A percentile compares a stretch with the other conserved stretches of the same genome.
phyloP scores from a whole-genome alignment of 2,329 filamentous ascomycete genomes.

The Talaromyces piceae region DNA sequence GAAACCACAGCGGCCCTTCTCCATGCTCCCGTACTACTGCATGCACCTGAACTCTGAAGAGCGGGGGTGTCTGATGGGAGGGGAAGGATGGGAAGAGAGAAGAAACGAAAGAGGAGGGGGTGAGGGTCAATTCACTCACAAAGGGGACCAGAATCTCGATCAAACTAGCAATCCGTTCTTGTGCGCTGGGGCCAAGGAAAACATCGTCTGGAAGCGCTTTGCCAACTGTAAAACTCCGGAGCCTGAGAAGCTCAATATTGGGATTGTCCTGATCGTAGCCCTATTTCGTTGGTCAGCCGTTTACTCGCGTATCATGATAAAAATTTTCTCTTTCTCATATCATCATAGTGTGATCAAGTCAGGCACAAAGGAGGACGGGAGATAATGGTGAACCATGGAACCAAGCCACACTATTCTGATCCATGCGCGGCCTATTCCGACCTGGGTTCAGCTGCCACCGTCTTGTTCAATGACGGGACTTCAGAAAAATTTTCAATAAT shows the following conservation, averaged over 20 bases:
- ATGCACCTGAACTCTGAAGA: conserved; percentile 1
- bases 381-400: conserved; percentile 32
- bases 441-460: not conserved
- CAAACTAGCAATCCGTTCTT: conserved; percentile 58
- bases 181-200: conserved; percentile 54
- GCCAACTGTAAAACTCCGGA: conserved; percentile 70
- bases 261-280: conserved; percentile 67
- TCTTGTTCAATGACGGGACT: not conserved
- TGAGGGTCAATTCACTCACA: conserved; percentile 49
- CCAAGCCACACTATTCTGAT: conserved; percentile 25
- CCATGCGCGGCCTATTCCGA: conserved; percentile 1
- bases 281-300: conserved; percentile 42
- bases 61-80: conserved; percentile 3
- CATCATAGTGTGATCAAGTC: conserved; percentile 3
- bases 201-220: conserved; percentile 59
- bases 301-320: conserved; percentile 10
- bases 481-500: not conserved
- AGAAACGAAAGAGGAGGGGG: conserved; percentile 15
- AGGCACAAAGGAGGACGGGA: conserved; percentile 13
- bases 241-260: conserved; percentile 72
- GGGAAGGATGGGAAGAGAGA: not conserved
- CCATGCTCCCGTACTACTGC: not conserved
- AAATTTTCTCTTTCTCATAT: conserved; percentile 6
- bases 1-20: not conserved
- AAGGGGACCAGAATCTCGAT: conserved; percentile 67